A percentile compares a stretch with the other conserved stretches of the same genome.
Conservation (phyloP, 2,329 filamentous ascomycete genomes). For the Massarina eburnea region DNA sequence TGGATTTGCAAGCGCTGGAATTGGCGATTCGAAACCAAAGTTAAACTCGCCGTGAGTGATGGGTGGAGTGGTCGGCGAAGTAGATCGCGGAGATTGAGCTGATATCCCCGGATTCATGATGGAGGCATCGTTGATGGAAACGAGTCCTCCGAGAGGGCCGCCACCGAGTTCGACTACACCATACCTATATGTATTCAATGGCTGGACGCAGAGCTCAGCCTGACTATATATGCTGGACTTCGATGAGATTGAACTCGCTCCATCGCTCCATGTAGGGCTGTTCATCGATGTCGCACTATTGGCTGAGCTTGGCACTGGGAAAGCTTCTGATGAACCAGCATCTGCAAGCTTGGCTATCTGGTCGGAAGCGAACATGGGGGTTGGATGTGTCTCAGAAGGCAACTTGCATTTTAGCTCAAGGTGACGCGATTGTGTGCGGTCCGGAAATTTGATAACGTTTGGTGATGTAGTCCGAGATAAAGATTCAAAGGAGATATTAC, state of each 20-base stretch:
- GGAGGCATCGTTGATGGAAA: slow-evolving; percentile 20
- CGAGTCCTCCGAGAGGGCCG: slow-evolving; percentile 32
- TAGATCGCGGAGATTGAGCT: slow-evolving; percentile 2
- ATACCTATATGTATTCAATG: slow-evolving; percentile 8
- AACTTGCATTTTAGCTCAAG: slow-evolving; percentile 13
- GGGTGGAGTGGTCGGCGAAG: slow-evolving; percentile 4
- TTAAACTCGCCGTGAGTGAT: slow-evolving; percentile 11
- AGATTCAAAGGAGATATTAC: neutral
- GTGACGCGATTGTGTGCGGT: neutral
- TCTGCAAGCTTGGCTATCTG: slow-evolving; percentile 19
- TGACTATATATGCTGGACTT: slow-evolving; percentile 28
- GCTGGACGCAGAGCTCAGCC: neutral
- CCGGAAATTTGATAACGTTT: slow-evolving; percentile 5
- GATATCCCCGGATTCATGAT: slow-evolving; percentile 4
- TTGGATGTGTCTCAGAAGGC: slow-evolving; percentile 12
- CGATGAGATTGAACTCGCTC: slow-evolving; percentile 30
- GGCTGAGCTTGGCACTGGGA: slow-evolving; percentile 21
- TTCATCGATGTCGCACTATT: slow-evolving; percentile 29
- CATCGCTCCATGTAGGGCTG: slow-evolving; percentile 35
- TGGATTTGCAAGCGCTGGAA: neutral
- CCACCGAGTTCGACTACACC: slow-evolving; percentile 26
- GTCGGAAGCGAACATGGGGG: slow-evolving; percentile 24
- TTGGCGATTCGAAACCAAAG: slow-evolving; percentile 12
- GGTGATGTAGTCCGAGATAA: slow-evolving; percentile 11
- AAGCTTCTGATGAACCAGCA: slow-evolving; percentile 1